Evolutionary conservation across 208 protist genomes (phyloP).

Genomic region (Acanthamoeba triangularis): DNA sequence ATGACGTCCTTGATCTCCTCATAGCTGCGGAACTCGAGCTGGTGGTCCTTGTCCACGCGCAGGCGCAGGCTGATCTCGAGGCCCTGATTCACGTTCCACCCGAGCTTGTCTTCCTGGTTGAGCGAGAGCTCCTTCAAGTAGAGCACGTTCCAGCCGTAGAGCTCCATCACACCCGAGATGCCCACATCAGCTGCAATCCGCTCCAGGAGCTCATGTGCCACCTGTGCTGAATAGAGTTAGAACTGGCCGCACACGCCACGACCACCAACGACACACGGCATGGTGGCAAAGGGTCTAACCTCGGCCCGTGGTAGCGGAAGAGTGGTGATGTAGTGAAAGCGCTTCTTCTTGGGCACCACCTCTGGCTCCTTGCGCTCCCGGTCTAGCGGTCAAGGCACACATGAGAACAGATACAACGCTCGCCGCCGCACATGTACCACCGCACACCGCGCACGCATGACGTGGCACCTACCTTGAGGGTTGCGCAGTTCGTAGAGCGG

Average conservation of each 20-base stretch:
- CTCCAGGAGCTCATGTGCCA: neutral
- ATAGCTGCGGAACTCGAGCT: neutral
- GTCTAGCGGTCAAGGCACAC: neutral
- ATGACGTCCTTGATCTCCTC: slow-evolving; percentile 24
- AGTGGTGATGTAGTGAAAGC: slow-evolving; percentile 32
- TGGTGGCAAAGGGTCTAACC: neutral
- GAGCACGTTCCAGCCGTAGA: slow-evolving; percentile 2
- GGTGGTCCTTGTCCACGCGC: neutral
- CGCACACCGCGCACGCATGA: neutral
- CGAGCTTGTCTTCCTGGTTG: slow-evolving; percentile 52
- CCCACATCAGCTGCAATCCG: neutral
- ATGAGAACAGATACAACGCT: neutral
- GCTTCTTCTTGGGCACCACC: slow-evolving; percentile 6
- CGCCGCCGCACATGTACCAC: neutral
- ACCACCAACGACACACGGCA: too few relatives aligned
- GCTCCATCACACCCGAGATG: slow-evolving; percentile 2
- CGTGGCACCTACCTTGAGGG: neutral
- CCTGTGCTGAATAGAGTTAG: neutral
- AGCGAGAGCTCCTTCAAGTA: slow-evolving; percentile 40
- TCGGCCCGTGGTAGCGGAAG: neutral
- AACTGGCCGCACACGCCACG: neutral
- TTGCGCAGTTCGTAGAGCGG: slow-evolving; percentile 39
- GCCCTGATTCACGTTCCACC: slow-evolving; percentile 51
- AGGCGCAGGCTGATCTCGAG: slow-evolving; percentile 37
- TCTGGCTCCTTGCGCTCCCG: neutral